Evolutionary conservation across 2,329 filamentous ascomycete species (phyloP), one percentile per base, ranked within the genome.

Genomic region (Claviceps humidiphila): DNA sequence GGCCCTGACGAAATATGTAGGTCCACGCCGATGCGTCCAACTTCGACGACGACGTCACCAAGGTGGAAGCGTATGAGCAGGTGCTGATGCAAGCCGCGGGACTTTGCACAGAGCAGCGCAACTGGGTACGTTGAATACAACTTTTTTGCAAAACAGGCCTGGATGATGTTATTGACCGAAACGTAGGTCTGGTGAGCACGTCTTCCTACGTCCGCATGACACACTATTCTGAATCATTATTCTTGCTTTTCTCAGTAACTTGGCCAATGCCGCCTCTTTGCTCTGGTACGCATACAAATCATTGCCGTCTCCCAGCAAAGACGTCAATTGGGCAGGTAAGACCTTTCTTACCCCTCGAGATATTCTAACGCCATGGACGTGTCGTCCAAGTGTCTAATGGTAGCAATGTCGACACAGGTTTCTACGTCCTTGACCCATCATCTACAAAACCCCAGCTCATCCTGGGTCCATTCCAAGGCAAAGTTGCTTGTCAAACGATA

Each of bases 221-320:
- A 6, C 5, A 34, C 14, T 16, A 30, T 14, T 52, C 46, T 52
- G 26, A 52, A 22, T 38, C 14, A 4, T 44, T 16, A 11, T 34
- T 34, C 30, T 34, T 34, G 30, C 30, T 30, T 8, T 20, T 26
- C 14, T 37, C 58, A 88, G 85, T 68, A 91, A 93, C 66, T 76
- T 89, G 47, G 74, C 87, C 58, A 93, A 91, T 64, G 71, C 82
- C 4, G 81, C 87, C 7, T 82, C 86, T 3, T 74, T 91, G 30
- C 73, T 91, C 57, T 91, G 86, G 84, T 85, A 93, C 62, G 85
- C 83, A 3, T 86, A 84, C 63, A 84, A 87, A 64, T 87, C 85
- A 8, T 73, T 91, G 14, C 77, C 81, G 1, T 66, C 72, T 0
- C 85, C 87, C 1, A 83, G 79, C 50, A 77, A 70, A 41, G 68